A percentile compares a stretch with the other conserved stretches of the same genome.
phyloP scores from a whole-genome alignment of 768 basidiomycete genomes.

The Mycena olivaceomarginata region DNA sequence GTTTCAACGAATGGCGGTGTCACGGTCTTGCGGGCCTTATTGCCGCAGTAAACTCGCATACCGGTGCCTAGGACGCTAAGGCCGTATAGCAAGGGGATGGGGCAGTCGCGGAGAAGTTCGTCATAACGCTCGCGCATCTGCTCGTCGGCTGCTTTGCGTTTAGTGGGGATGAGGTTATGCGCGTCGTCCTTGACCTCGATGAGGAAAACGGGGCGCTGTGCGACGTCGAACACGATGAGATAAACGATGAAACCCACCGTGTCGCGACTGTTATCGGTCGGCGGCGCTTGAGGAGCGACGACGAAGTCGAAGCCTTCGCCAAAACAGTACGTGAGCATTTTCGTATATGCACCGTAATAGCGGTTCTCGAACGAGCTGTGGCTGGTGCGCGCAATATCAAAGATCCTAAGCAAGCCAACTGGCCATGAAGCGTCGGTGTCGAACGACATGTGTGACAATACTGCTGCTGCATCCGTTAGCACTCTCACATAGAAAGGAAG shows the following conservation, averaged over 20 bases:
- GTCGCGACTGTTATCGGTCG: constrained; percentile 2
- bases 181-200: constrained; percentile 27
- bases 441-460: not conserved
- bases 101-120: constrained; percentile 7
- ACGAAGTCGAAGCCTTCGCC: constrained; percentile 23
- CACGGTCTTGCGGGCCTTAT: constrained; percentile 20
- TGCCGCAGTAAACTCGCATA: constrained; percentile 28
- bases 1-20: constrained; percentile 24
- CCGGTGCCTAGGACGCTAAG: constrained; percentile 22
- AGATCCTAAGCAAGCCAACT: constrained; percentile 20
- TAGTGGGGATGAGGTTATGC: constrained; percentile 17
- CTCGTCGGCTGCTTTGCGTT: constrained; percentile 22
- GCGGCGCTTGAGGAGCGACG: constrained; percentile 21
- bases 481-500: not conserved
- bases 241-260: constrained; percentile 12
- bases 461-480: constrained; percentile 1
- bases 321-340: constrained; percentile 21
- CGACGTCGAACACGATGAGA: constrained; percentile 24
- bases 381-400: constrained; percentile 13
- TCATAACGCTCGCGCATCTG: constrained; percentile 23
- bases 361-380: constrained; percentile 23
- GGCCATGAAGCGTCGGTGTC: constrained; percentile 20
- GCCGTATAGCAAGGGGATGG: constrained; percentile 28
- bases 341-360: constrained; percentile 26
- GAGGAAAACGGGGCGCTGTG: constrained; percentile 25